Evolutionary conservation across 179 eudicot genomes (phyloP), one percentile per base, ranked within the genome.

Genomic region (Dionaea muscipula): DNA sequence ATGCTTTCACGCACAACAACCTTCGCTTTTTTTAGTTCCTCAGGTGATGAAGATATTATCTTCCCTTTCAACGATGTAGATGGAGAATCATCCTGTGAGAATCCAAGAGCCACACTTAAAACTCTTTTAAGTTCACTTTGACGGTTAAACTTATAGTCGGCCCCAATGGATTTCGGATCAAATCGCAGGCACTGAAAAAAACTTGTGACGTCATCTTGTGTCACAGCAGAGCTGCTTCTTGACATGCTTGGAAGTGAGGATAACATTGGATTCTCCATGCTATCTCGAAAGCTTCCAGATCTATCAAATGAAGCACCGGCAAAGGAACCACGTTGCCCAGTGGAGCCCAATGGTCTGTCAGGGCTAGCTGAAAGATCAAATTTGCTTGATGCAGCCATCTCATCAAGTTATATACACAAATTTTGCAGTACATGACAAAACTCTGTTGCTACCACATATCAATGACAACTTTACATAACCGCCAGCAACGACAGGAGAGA

Each of bases 361-460:
- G 82, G 77, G 70, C 85, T 79, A 37, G 53, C 63, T 68, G 85
- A 79, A 57, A 56, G 62, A 62, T 82, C 85, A 40, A 74, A 77
- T 68, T 77, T 82, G 65, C 77, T 53, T 75, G 89, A 77, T 56
- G 85, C 67, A 53, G 83, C 78, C 85, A 79, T 82, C 15, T 63
- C 73, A 58, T 74, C 70, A 65, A 65, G 52, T 69, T 67, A 51
- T 43, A 39, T 67, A 59, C 72, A 64, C 51, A 35, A 37, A 65
- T 68, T 65, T 69, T 56, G 65, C 57, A 19, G 65, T 48, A 74
- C 79, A 75, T 77, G 86, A 72, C 78, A 77, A 65, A 51, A 23
- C 38, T 26, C 59, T 59, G 56, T 26, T 17, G 51, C 52, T 17
- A 51, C 25, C 37, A 62, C 48, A 66, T 72, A 75, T 70, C 54